Base-by-base conservation (phyloP, 768 basidiomycete species). In the Amanita jacksonii region DNA sequence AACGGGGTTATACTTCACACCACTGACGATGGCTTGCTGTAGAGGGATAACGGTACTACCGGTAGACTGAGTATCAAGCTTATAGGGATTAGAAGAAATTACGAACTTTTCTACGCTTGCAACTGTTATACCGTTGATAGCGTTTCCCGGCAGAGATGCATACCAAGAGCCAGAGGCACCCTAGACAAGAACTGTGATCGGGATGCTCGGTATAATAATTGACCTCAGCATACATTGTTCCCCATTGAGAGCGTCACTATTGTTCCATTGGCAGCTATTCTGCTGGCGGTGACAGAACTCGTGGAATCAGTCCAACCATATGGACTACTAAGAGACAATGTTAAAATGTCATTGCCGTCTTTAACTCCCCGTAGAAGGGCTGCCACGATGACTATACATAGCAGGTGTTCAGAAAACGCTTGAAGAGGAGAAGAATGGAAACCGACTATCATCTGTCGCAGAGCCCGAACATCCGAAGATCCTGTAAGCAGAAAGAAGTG, bases 201-300 rank as follows among this genome's bases (percentile, higher is more conserved):
- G 2, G n/a, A 5, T 10, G n/a, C 9, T 25, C 9, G 33, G 6
- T 2, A 20, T 12, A 6, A n/a, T 5, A 7, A 27, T 13, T 3
- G 12, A 24, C 8, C 35, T 4, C 19, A n/a, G 43, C 25, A 8
- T 40, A 67, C 67, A 31, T 66, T 61, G 43, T 78, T 76, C 31
- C 81, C 81, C 7, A 78, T 77, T 23, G 79, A 72, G 28, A 79
- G 74, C 8, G 75, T 78, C 31, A 85, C 73, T 37, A 81, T 67
- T 51, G 68, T 76, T 5, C 83, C 82, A 19, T 62, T 60, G 3
- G 59, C 65, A 2, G 76, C 71, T 31, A 85, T 70, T 35, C 79
- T 62, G 51, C 73, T 75, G 1, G 79, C 74, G 3, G 83, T 66
- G 1, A 81, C 78, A 8, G 74, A 54, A 36, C 62, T 59, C 7